Conservation (phyloP, 1,139 yeast genomes). For the Entelexis sorbosivorans region DNA sequence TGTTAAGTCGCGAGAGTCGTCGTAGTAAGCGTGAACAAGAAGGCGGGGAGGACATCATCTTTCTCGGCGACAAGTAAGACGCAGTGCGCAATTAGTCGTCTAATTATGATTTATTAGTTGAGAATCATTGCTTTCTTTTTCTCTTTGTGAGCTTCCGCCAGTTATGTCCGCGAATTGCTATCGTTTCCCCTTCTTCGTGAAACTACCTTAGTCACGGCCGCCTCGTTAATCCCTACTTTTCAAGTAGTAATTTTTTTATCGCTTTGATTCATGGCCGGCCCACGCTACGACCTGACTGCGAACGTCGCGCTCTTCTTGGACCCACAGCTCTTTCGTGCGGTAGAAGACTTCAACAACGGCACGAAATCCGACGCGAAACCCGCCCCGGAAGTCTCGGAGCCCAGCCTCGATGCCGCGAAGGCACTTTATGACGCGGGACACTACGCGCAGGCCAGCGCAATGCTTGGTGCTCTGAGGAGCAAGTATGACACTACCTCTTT, state of each 20-base stretch:
- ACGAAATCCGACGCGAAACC: slow-evolving; percentile 1
- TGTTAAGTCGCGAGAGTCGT: background rate
- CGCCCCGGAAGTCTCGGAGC: background rate
- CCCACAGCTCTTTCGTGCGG: slow-evolving; percentile 45
- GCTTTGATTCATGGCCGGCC: slow-evolving; percentile 4
- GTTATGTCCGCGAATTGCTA: too few species aligned
- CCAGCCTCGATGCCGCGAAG: slow-evolving; percentile 16
- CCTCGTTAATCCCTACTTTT: background rate
- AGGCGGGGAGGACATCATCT: too few species aligned
- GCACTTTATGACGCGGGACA: slow-evolving; percentile 20
- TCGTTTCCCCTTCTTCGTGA: background rate
- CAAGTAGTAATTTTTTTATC: background rate
- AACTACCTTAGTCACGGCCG: background rate
- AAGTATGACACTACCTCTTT: slow-evolving; percentile 4
- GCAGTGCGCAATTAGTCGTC: too few species aligned
- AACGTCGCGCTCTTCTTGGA: slow-evolving; percentile 46
- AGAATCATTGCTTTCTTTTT: too few species aligned
- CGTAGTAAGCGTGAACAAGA: background rate
- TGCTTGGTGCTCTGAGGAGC: slow-evolving; percentile 13
- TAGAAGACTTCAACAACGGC: slow-evolving; percentile 38
- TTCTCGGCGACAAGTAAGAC: too few species aligned
- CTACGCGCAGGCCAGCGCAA: slow-evolving; percentile 17
- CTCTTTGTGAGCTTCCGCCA: too few species aligned
- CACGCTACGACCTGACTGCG: slow-evolving; percentile 40
- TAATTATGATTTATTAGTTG: too few species aligned